Base-by-base conservation (phyloP, 257 asterid genomes). In the Prunella vulgaris region DNA sequence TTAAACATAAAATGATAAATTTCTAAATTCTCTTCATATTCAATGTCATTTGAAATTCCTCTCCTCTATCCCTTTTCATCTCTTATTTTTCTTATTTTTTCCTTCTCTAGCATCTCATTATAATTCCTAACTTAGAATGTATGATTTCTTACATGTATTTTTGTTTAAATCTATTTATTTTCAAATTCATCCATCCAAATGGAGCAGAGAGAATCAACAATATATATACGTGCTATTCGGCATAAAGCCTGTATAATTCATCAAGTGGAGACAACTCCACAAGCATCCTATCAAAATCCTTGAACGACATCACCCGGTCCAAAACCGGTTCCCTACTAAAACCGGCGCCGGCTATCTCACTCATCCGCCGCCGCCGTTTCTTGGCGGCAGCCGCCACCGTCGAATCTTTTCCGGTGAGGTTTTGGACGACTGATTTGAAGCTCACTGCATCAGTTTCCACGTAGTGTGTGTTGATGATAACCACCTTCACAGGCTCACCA, bases 351-450 rank as follows among this genome's bases (percentile, higher is more conserved):
- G 65, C n/a, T 2, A 7, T 24, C 10, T 28, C 72, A 1, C 49
- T 51, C 30, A 7, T 6, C 22, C 68, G 70, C 46, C 44, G 66
- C n/a, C n/a, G n/a, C n/a, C n/a, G 73, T 21, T 42, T 35, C 0
- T 8, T 14, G 13, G 32, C 38, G 1, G 51, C 59, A 30, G 20
- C 72, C 53, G 67, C 71, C 63, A 9, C 67, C n/a, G 62, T 14
- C 0, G 90, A 49, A 51, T 84, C 79, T 51, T 84, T 90, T 4
- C 96, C 89, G 52, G 95, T 87, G 66, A 90, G 89, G 12, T 69
- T 80, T 54, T 90, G 95, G 10, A 89, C 95, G 0, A 87, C 95
- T 2, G 90, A 81, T 67, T 90, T 90, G 70, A 90, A 90, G 82
- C 87, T 90, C 56, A 27, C 5, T 0, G 84, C 84, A 68, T 90